A percentile compares a stretch with the other conserved stretches of the same genome.
Conservation (phyloP, 2,329 filamentous ascomycete genomes). For the Helotiales sp. region DNA sequence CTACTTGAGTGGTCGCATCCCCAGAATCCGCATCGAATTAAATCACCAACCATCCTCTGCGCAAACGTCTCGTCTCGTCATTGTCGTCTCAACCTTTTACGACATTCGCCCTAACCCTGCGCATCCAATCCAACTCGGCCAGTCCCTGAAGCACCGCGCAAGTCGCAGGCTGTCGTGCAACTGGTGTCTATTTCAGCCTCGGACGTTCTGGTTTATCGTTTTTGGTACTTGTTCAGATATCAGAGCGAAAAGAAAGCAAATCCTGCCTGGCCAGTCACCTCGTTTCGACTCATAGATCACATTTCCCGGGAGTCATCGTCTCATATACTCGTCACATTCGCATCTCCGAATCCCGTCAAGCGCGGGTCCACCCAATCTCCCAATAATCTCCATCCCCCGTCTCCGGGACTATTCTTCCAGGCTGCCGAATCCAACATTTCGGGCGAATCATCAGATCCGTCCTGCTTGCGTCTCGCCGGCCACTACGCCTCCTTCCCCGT, state of each 20-base stretch:
- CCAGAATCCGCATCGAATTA: conserved; percentile 8
- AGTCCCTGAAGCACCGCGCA: conserved; percentile 4
- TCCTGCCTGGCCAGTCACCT: background rate
- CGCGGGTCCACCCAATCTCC: conserved; percentile 3
- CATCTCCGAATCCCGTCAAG: background rate
- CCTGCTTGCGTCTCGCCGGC: conserved; percentile 16
- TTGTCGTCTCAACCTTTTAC: background rate
- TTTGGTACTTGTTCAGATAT: background rate
- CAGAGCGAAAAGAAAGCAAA: background rate
- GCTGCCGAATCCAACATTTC: conserved; percentile 10
- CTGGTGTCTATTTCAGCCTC: background rate
- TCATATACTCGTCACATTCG: background rate
- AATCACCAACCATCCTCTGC: background rate
- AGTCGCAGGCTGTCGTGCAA: background rate
- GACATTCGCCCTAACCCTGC: background rate
- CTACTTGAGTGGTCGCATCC: conserved; percentile 8
- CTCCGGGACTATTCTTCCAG: conserved; percentile 4
- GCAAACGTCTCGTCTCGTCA: background rate
- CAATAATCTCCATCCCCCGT: conserved; percentile 6
- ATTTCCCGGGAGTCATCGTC: background rate
- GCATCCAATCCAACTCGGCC: background rate
- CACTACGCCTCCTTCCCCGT: conserved; percentile 17
- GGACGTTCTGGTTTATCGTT: background rate
- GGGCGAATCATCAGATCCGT: background rate
- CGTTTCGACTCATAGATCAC: background rate